phyloP scores from a whole-genome alignment of 192 early-diverging fungal species.

The Ambispora gerdemannii region DNA sequence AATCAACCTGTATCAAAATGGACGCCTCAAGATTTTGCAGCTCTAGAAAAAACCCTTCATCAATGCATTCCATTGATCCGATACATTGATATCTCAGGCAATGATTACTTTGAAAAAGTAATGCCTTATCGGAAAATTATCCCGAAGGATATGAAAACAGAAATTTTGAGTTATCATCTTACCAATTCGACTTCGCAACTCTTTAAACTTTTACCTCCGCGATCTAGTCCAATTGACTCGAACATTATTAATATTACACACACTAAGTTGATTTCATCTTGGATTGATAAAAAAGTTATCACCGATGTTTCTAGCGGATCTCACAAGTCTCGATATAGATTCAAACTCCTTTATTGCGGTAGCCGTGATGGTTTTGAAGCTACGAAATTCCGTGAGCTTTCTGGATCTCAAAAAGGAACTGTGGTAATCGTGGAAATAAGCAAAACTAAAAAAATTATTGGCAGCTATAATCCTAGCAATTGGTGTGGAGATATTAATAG shows the following conservation, averaged over 20 bases:
- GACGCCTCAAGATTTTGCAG: constrained; percentile 4
- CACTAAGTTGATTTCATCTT: not conserved
- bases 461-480: not conserved
- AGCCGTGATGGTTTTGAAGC: not conserved
- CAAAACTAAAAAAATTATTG: not conserved
- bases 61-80: constrained; percentile 25
- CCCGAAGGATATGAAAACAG: constrained; percentile 1
- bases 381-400: not conserved
- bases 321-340: not conserved
- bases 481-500: not conserved
- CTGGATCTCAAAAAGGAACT: not conserved
- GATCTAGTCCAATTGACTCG: constrained; percentile 9
- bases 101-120: not conserved
- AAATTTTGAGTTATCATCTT: constrained; percentile 9
- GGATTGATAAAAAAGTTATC: constrained; percentile 17
- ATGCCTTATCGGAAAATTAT: not conserved
- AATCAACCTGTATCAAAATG: not conserved
- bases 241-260: constrained; percentile 1
- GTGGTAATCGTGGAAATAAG: not conserved
- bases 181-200: not conserved
- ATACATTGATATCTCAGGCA: constrained; percentile 21
- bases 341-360: constrained; percentile 5
- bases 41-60: not conserved
- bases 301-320: not conserved
- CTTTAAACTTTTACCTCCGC: constrained; percentile 5